Percentiles rank a stretch among this genome's conserved stretches.
Evolutionary conservation across 257 asterid species (phyloP).

Genomic region (Catharanthus roseus): DNA sequence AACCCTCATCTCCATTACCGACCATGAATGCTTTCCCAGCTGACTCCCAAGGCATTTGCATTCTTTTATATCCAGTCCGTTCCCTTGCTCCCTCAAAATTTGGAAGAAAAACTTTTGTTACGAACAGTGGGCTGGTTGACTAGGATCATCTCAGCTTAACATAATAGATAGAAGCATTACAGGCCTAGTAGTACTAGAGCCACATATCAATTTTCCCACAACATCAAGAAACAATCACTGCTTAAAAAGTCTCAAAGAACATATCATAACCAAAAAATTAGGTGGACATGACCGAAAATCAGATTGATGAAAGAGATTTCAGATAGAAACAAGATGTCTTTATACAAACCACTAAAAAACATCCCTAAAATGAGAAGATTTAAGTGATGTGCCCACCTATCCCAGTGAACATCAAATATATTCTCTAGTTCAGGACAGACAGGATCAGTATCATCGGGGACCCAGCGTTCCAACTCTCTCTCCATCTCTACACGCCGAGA

Average conservation of each 20-base stretch:
- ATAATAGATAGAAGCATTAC: not conserved
- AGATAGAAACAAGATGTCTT: not conserved
- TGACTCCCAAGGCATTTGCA: too few relatives aligned
- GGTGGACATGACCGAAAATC: too few relatives aligned
- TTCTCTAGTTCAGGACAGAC: conserved; percentile 69
- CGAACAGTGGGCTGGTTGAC: too few relatives aligned
- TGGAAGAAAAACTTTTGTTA: not conserved
- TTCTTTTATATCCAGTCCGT: too few relatives aligned
- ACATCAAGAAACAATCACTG: not conserved
- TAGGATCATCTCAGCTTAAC: not conserved
- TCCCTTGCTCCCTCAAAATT: too few relatives aligned
- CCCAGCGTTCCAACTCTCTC: conserved; percentile 88
- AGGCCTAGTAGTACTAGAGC: not conserved
- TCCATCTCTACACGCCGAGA: conserved; percentile 53
- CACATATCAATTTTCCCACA: not conserved
- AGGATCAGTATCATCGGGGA: conserved; percentile 79
- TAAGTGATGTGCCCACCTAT: conserved; percentile 46
- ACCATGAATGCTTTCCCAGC: too few relatives aligned
- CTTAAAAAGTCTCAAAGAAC: not conserved
- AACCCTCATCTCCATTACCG: too few relatives aligned
- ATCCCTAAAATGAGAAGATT: conserved; percentile 4
- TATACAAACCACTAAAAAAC: not conserved
- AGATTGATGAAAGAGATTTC: not conserved
- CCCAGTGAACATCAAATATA: conserved; percentile 76
- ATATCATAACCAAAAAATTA: not conserved